Base-by-base conservation (phyloP, 2,329 filamentous ascomycete species). In the Geosmithia putterillii region DNA sequence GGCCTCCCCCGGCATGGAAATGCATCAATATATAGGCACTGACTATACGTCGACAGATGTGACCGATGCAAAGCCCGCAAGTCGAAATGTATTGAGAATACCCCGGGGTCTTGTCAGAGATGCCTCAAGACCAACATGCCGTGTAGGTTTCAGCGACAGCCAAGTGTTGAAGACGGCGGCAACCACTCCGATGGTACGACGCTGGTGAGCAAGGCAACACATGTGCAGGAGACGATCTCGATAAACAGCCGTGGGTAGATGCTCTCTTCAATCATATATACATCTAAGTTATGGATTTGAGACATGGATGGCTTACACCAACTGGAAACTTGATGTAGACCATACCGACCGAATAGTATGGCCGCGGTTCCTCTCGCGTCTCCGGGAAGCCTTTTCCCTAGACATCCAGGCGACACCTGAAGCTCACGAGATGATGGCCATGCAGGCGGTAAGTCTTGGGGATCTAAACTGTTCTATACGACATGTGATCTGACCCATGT, bases 51-150 rank as follows among this genome's bases (percentile, higher is more conserved):
- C 7, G 8, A 12, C 25, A 52, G 50, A 25, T 63, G 60, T 43
- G 51, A 57, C 42, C 54, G 51, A 18, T 63, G 60, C 44, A 63
- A 63, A 44, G 48, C 52, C 6, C 48, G 60, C 18, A 62, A 63
- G 44, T 61, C 56, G 42, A 59, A 55, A 44, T 62, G 60, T 37
- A 53, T 62, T 25, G 55, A 58, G 45, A 51, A 46, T 0, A 38
- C 45, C 1, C 46, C 50, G 1, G 58, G 55, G 0, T 45, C 45
- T 12, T 63, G 57, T 36, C 48, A 57, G 18, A 48, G 59, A 42
- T 61, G 59, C 22, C 47, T 49, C 10, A 41, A 49, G 37, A 51
- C 48, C 22, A 52, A 53, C 1, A 40, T 53, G 19, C 28, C 46
- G 4, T 56, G 54, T 40, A 47, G 45, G 1, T 53, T 52, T 22